A percentile compares a stretch with the other conserved stretches of the same genome.
Conservation (phyloP, 371 early-diverging fungal species). For the Phascolomyces articulosus region DNA sequence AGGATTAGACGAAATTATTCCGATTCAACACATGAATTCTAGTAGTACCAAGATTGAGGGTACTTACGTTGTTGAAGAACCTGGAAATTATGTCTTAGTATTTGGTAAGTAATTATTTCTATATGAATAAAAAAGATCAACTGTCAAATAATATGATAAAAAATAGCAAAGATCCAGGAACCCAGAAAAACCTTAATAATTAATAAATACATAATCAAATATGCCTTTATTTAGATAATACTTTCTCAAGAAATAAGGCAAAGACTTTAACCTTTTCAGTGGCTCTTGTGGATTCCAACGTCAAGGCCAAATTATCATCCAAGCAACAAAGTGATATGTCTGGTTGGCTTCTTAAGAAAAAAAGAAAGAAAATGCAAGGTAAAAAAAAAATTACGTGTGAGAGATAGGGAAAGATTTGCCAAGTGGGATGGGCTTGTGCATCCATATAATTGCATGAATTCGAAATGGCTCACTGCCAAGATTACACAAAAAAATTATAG, state of each 20-base stretch:
- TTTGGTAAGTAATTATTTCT: constrained; percentile 32
- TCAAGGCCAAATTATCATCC: constrained; percentile 1
- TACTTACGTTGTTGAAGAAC: constrained; percentile 34
- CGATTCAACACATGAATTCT: constrained; percentile 35
- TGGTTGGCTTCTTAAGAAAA: constrained; percentile 74
- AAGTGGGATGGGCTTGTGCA: neutral
- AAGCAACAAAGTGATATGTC: constrained; percentile 33
- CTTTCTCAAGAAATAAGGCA: constrained; percentile 87
- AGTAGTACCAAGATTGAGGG: constrained; percentile 28
- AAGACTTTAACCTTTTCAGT: constrained; percentile 89
- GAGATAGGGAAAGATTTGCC: neutral
- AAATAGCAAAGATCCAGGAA: too few relatives aligned
- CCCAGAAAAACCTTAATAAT: too few relatives aligned
- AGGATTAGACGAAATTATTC: constrained; percentile 31
- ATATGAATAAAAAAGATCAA: neutral
- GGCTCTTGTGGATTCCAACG: constrained; percentile 18
- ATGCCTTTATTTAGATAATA: constrained; percentile 65
- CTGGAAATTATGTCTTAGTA: constrained; percentile 44
- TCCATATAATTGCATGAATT: neutral
- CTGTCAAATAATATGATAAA: too few relatives aligned
- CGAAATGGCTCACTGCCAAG: neutral
- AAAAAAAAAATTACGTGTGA: neutral
- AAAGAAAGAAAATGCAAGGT: constrained; percentile 76
- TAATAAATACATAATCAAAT: neutral
- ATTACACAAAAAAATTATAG: constrained; percentile 20